Percentiles rank a stretch among this genome's conserved stretches.
Evolutionary conservation across 1,284 basidiomycete genomes (phyloP).

Genomic region (Golubevia pallescens): DNA sequence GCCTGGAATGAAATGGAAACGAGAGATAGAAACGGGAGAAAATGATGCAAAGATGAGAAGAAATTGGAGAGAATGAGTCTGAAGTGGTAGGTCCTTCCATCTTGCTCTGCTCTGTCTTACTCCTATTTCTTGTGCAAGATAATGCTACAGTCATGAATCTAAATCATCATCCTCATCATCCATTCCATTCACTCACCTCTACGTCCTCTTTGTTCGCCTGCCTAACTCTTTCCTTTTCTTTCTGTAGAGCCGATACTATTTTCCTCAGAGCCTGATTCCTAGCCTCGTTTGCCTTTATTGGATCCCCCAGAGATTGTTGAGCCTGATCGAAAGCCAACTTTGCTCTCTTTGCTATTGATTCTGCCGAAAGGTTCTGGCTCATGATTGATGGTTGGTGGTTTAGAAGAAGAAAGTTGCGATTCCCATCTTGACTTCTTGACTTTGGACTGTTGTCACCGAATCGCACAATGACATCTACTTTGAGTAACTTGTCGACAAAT

Average conservation of each 20-base stretch:
- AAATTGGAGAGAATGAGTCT: background rate
- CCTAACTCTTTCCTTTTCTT: slow-evolving; percentile 18
- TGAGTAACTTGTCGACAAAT: too few relatives aligned
- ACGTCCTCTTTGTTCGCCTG: slow-evolving; percentile 49
- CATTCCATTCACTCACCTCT: slow-evolving; percentile 13
- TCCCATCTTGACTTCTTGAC: too few relatives aligned
- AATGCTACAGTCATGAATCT: too few relatives aligned
- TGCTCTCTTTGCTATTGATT: slow-evolving; percentile 24
- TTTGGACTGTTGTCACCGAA: too few relatives aligned
- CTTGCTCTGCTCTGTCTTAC: background rate
- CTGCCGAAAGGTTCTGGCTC: slow-evolving; percentile 5
- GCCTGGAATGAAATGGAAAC: slow-evolving; percentile 67
- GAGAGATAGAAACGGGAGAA: background rate
- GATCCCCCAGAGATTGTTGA: slow-evolving; percentile 1
- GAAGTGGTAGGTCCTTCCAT: background rate
- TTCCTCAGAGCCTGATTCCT: background rate
- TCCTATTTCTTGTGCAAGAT: too few relatives aligned
- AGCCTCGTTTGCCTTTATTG: slow-evolving; percentile 14
- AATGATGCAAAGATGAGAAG: too few relatives aligned
- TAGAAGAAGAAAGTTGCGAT: too few relatives aligned
- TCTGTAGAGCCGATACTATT: background rate
- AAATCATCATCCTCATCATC: too few relatives aligned
- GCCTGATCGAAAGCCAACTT: slow-evolving; percentile 26
- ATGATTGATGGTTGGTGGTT: too few relatives aligned
- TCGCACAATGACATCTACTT: too few relatives aligned